Evolutionary conservation across 2,329 filamentous ascomycete species (phyloP).

Genomic region (Paraphaeosphaeria sporulosa): DNA sequence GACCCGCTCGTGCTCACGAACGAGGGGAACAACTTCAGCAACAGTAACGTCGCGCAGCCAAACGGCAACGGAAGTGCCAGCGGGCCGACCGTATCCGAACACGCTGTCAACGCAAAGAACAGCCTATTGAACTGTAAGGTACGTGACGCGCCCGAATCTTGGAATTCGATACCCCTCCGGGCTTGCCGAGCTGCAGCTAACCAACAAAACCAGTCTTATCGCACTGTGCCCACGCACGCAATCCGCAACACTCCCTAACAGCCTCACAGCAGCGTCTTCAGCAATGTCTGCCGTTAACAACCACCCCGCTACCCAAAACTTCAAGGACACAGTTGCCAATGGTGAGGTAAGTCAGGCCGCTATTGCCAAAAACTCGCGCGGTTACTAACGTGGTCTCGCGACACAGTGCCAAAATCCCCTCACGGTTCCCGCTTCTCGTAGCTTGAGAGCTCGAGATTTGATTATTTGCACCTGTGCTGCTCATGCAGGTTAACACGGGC

Average conservation of each 20-base stretch:
- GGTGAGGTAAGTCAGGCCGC: conserved; percentile 51
- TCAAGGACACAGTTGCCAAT: conserved; percentile 52
- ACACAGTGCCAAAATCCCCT: conserved; percentile 35
- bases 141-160: conserved; percentile 29
- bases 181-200: conserved; percentile 45
- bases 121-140: conserved; percentile 55
- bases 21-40: not conserved
- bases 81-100: conserved; percentile 26
- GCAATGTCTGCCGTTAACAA: conserved; percentile 58
- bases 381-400: conserved; percentile 39
- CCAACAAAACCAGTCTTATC: conserved; percentile 47
- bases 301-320: conserved; percentile 58
- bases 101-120: conserved; percentile 46
- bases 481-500: not conserved
- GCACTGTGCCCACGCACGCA: conserved; percentile 35
- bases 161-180: conserved; percentile 27
- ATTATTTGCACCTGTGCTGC: not conserved
- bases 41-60: conserved; percentile 12
- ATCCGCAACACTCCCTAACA: conserved; percentile 30
- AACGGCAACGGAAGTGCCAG: conserved; percentile 30
- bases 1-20: conserved; percentile 9
- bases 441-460: not conserved
- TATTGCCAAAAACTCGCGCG: conserved; percentile 8
- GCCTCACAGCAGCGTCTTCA: conserved; percentile 55
- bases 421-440: conserved; percentile 11